A percentile compares a stretch with the other conserved stretches of the same genome.
phyloP scores from a whole-genome alignment of 1,284 basidiomycete genomes.

The Papiliotrema laurentii region DNA sequence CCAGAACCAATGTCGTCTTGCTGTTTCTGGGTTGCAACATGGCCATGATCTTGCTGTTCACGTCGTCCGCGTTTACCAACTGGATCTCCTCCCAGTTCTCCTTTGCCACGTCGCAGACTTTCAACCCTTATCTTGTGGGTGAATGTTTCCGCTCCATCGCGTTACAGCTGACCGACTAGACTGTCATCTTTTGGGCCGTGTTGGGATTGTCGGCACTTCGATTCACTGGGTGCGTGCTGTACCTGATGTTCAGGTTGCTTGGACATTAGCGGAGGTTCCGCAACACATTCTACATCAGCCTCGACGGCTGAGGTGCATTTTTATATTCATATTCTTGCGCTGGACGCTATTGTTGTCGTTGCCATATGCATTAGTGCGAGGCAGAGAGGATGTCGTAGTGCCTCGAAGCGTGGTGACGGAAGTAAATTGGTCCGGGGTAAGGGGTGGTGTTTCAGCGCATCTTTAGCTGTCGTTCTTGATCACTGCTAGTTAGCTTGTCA shows the following conservation, averaged over 20 bases:
- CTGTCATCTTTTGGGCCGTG: conserved; percentile 75
- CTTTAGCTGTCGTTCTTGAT: too few species aligned
- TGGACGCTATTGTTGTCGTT: too few species aligned
- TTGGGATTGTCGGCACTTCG: conserved; percentile 72
- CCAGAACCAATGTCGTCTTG: conserved; percentile 72
- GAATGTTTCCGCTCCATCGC: neutral
- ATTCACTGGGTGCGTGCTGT: conserved; percentile 69
- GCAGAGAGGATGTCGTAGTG: too few species aligned
- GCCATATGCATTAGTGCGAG: too few species aligned
- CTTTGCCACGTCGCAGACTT: conserved; percentile 54
- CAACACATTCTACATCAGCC: neutral
- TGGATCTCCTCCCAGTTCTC: conserved; percentile 39
- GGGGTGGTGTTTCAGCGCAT: too few species aligned
- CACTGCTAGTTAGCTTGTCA: too few species aligned
- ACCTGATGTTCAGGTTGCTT: conserved; percentile 59
- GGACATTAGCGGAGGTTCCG: conserved; percentile 12
- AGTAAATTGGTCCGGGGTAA: too few species aligned
- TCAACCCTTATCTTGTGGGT: conserved; percentile 72
- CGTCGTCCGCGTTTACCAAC: conserved; percentile 63
- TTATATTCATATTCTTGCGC: neutral
- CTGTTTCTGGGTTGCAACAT: conserved; percentile 82
- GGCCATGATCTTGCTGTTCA: conserved; percentile 77
- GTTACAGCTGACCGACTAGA: conserved; percentile 25
- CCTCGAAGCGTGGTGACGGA: too few species aligned
- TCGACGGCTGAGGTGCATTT: neutral